A percentile compares a stretch with the other conserved stretches of the same genome.
These are phyloP conservation scores for Microsporum canis DNA, from an alignment of 2,329 filamentous ascomycete species.

Conservation along the genomic window DNA sequence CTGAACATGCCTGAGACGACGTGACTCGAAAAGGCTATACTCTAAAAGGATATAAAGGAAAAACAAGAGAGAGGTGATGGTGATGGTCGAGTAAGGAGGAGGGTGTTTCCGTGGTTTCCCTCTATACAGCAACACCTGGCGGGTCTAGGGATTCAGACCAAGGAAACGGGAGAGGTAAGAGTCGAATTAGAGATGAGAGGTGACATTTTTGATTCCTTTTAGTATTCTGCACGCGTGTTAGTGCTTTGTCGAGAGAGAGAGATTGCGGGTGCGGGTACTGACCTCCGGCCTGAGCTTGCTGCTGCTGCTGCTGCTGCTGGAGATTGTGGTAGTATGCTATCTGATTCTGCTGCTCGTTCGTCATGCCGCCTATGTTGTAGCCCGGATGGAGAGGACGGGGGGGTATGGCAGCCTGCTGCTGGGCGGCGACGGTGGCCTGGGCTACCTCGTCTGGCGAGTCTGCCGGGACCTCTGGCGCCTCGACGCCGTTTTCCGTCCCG, in stretches of 20 bases:
- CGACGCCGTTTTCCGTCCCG: conserved; percentile 70
- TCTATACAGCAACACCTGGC: neutral
- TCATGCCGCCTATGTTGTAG: conserved; percentile 41
- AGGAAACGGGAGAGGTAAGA: neutral
- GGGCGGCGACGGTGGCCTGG: conserved; percentile 62
- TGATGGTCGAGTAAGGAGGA: neutral
- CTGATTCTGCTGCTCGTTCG: conserved; percentile 57
- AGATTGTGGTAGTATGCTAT: conserved; percentile 77
- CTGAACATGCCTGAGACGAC: neutral
- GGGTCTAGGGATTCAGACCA: neutral
- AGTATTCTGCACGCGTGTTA: neutral
- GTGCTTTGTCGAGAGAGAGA: neutral
- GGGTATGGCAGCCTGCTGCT: conserved; percentile 54
- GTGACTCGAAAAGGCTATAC: neutral
- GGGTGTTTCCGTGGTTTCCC: neutral
- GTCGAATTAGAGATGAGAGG: neutral
- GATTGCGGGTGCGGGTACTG: conserved; percentile 41
- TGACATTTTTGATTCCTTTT: neutral
- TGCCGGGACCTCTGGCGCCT: conserved; percentile 58
- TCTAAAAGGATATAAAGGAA: neutral
- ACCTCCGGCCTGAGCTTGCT: conserved; percentile 53
- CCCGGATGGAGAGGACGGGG: conserved; percentile 50
- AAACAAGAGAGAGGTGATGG: neutral
- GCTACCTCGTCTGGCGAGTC: conserved; percentile 86
- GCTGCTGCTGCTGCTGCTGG: conserved; percentile 56